Base-by-base conservation (phyloP, 495 filamentous ascomycete species). In the Penicilliopsis zonata region DNA sequence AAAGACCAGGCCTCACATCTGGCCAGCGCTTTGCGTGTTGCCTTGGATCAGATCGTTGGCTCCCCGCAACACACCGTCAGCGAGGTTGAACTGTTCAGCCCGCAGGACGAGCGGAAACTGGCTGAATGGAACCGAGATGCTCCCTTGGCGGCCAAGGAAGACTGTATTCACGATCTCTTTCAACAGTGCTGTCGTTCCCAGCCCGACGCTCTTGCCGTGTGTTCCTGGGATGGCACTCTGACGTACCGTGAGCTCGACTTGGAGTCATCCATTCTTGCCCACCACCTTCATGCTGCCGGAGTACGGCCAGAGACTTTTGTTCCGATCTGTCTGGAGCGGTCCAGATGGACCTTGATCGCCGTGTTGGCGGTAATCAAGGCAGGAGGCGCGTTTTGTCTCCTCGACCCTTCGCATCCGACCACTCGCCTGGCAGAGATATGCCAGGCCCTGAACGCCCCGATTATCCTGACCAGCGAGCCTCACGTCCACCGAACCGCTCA, bases 291-390 rank as follows among this genome's bases (percentile, higher is more conserved):
- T 7, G 40, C 47, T 23, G 43, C 57, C 8, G 54, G 55, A 6
- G 45, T 61, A 9, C 41, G 45, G 9, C 39, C 53, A 13, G 59
- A 53, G 30, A 42, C 38, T 9, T 28, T 63, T 18, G 56, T 70
- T 13, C 55, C 59, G 5, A 34, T 66, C 3, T 66, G 49, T 34
- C 64, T 69, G 18, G 59, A 67, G 17, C 70, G 67, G 32, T 60
- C 61, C 4, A 27, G n/a, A 5, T 56, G 52, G 52, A 39, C 42
- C 4, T 34, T 36, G 0, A 35, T 56, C 5, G 47, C 50, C 9
- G 38, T 53, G 13, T 21, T 56, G 6, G 52, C 33, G 1, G 40
- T 43, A 4, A 24, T 53, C 10, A 53, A 49, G 35, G 23, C 37
- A 1, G 52, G 52, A 4, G 33, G 19, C 14, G 38, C 43, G 13